Base-by-base conservation (phyloP, 139 green algal genomes). In the Chlamydomonas applanata region DNA sequence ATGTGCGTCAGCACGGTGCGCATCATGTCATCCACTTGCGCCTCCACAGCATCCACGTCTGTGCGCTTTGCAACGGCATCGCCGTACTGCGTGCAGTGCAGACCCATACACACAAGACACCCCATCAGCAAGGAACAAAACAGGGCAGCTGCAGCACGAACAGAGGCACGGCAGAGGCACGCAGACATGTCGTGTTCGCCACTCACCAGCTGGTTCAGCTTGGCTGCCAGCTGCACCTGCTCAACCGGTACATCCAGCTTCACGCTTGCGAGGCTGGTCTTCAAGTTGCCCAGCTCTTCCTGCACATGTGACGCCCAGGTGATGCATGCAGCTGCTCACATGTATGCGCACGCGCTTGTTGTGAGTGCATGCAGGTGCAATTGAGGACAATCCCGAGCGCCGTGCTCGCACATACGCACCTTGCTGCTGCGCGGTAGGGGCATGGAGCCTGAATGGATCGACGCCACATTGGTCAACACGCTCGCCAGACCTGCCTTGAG, bases 151-250 rank as follows among this genome's bases (percentile, higher is more conserved):
- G 45, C n/a, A 46, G 32, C n/a, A 62, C 22, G n/a, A 11, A 45
- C 49, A 5, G 22, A 9, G 59, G 22, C n/a, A 45, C 35, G n/a
- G 4, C 65, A 34, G 20, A 60, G 16, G 17, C 45, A 3, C 14
- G 20, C 68, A 52, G 34, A n/a, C n/a, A n/a, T n/a, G n/a, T n/a
- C n/a, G n/a, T n/a, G n/a, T n/a, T n/a, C n/a, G n/a, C n/a, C n/a
- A n/a, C n/a, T n/a, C 35, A 80, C 75, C 75, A 80, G 45, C 57
- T 80, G 69, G 14, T 61, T 46, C 16, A 80, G 67, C 25, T 71
- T 46, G 17, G 67, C 53, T 4, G 70, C 61, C 2, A 75, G 30
- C 14, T 70, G 59, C 33, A 66, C 56, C 46, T 71, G 67, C 66
- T 80, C 75, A n/a, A 44, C 67, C 1, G 68, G 67, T 2, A 72